A percentile compares a stretch with the other conserved stretches of the same genome.
Evolutionary conservation across 2,329 filamentous ascomycete genomes (phyloP).

Genomic region (Mycogone perniciosa): DNA sequence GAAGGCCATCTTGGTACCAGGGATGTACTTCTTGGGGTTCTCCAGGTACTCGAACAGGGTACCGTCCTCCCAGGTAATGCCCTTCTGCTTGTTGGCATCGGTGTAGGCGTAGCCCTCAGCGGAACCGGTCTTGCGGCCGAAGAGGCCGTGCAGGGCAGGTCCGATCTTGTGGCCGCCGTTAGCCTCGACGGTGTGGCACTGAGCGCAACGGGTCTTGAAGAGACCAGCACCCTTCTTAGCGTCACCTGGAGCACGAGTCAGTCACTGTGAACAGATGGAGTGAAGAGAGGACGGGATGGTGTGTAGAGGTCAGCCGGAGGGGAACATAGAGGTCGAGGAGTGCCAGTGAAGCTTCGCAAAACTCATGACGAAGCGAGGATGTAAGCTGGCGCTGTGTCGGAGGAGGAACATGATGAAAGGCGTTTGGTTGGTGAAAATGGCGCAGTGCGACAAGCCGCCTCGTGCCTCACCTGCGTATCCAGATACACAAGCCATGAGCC

Average conservation of each 20-base stretch:
- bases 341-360: background rate
- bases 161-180: constrained; percentile 97
- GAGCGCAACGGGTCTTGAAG: constrained; percentile 98
- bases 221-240: constrained; percentile 94
- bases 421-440: constrained; percentile 13
- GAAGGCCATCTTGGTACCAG: constrained; percentile 99
- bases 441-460: constrained; percentile 8
- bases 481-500: background rate
- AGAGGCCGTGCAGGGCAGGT: constrained; percentile 93
- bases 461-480: background rate
- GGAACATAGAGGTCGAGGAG: background rate
- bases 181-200: constrained; percentile 94
- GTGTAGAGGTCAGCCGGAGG: background rate
- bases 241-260: constrained; percentile 57
- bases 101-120: constrained; percentile 95
- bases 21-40: constrained; percentile 99
- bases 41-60: constrained; percentile 97
- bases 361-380: background rate
- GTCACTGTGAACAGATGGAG: background rate
- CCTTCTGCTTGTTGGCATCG: constrained; percentile 99
- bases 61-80: constrained; percentile 77
- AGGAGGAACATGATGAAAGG: background rate
- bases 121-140: constrained; percentile 89
- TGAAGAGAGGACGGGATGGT: background rate
- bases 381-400: constrained; percentile 22